A percentile compares a stretch with the other conserved stretches of the same genome.
Conservation (phyloP, 805 yeast genomes). For the Starmerella bombicola region DNA sequence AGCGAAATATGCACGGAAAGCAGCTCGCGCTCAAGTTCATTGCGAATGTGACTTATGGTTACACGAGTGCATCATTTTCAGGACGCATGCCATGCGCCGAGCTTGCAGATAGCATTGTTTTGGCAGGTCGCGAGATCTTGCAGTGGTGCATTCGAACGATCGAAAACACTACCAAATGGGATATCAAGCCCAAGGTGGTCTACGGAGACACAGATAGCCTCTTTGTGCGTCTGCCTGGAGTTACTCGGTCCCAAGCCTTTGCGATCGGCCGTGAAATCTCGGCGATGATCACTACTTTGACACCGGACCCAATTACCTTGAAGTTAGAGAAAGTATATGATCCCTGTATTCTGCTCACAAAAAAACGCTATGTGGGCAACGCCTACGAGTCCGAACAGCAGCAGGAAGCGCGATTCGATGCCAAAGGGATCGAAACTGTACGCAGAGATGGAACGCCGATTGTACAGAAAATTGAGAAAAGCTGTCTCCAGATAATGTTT, state of each 20-base stretch:
- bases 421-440: conserved; percentile 92
- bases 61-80: conserved; percentile 84
- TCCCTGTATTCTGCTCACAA: conserved; percentile 70
- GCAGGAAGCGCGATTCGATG: conserved; percentile 60
- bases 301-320: conserved; percentile 70
- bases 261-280: conserved; percentile 62
- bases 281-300: conserved; percentile 42
- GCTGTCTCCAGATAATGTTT: conserved; percentile 53
- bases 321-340: conserved; percentile 89
- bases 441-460: conserved; percentile 93
- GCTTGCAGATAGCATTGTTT: conserved; percentile 86
- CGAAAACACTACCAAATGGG: conserved; percentile 49
- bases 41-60: conserved; percentile 94
- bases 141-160: conserved; percentile 57
- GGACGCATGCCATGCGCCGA: conserved; percentile 97
- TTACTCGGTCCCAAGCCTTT: conserved; percentile 65
- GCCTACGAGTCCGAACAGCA: conserved; percentile 52
- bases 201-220: conserved; percentile 95
- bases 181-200: conserved; percentile 66
- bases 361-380: conserved; percentile 86
- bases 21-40: conserved; percentile 80
- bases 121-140: conserved; percentile 77
- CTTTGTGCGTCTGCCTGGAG: conserved; percentile 83
- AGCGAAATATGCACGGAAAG: conserved; percentile 52
- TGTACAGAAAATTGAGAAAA: conserved; percentile 69